Evolutionary conservation across 108 stramenopile genomes (phyloP).

Genomic region (Heterococcus sp.): DNA sequence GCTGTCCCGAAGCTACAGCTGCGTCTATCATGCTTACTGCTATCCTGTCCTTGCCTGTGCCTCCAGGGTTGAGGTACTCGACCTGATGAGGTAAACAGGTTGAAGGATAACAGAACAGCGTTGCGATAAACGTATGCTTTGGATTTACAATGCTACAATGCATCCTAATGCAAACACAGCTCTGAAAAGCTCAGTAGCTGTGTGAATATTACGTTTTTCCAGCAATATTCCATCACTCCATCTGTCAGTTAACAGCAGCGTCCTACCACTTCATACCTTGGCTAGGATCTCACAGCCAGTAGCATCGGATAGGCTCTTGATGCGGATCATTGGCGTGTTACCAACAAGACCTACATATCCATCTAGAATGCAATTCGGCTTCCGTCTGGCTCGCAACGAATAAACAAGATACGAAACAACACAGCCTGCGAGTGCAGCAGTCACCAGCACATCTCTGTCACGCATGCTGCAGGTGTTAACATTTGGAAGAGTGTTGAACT

Average conservation of each 20-base stretch:
- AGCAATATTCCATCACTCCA: not conserved
- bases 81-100: slow-evolving; percentile 6
- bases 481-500: too few species aligned
- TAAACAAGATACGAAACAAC: too few species aligned
- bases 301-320: slow-evolving; percentile 36
- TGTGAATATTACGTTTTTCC: not conserved
- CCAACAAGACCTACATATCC: slow-evolving; percentile 54
- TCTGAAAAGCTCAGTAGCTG: not conserved
- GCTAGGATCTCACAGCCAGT: slow-evolving; percentile 47
- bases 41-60: slow-evolving; percentile 87
- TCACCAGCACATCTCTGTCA: too few species aligned
- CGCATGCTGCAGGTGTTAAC: too few species aligned
- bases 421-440: too few species aligned
- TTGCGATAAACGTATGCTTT: not conserved
- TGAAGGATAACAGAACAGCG: not conserved
- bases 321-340: slow-evolving; percentile 48
- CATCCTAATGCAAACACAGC: not conserved
- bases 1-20: slow-evolving; percentile 70
- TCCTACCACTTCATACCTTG: slow-evolving; percentile 8
- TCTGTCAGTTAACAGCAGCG: not conserved
- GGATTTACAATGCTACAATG: not conserved
- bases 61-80: slow-evolving; percentile 78
- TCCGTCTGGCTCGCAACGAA: too few species aligned
- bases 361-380: not conserved
- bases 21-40: slow-evolving; percentile 79